Percentiles rank a stretch among this genome's conserved stretches.
Conservation (phyloP, 2,329 filamentous ascomycete species). For the Proliferodiscus dingleyae region DNA sequence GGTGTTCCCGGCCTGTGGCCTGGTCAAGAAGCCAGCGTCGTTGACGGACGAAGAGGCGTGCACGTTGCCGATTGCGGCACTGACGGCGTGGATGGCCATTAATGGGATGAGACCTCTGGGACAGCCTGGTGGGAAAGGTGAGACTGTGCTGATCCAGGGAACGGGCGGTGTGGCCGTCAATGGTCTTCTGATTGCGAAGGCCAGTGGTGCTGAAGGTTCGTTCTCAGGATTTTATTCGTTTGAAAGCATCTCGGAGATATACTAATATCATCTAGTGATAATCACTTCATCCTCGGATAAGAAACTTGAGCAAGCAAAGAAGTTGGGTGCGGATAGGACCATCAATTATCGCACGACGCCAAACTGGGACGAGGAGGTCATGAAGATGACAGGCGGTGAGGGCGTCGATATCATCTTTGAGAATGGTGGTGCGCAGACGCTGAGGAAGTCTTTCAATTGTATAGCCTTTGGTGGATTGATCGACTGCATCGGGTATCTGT, state of each 20-base stretch:
- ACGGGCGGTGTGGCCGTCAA: constrained; percentile 50
- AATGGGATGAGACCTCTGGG: constrained; percentile 55
- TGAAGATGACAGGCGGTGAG: constrained; percentile 38
- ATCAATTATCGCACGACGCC: constrained; percentile 52
- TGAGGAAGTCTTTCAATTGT: constrained; percentile 48
- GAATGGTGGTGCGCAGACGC: constrained; percentile 47
- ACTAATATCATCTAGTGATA: no score
- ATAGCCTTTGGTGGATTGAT: constrained; percentile 52
- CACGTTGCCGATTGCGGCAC: constrained; percentile 54
- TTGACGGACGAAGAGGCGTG: constrained; percentile 54
- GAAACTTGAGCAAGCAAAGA: constrained; percentile 43
- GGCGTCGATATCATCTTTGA: constrained; percentile 54
- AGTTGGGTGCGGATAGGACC: constrained; percentile 45
- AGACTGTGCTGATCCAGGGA: constrained; percentile 48
- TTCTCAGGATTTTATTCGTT: constrained; percentile 8
- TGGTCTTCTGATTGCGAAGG: constrained; percentile 50
- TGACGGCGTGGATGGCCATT: constrained; percentile 63
- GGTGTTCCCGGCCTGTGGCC: constrained; percentile 50
- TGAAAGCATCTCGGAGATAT: no score
- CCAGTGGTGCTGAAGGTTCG: constrained; percentile 44
- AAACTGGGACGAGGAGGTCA: constrained; percentile 46
- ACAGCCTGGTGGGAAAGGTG: constrained; percentile 41
- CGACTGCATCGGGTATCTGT: constrained; percentile 46
- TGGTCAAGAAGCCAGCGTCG: constrained; percentile 53
- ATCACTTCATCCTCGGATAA: constrained; percentile 51